Evolutionary conservation across 345 rosid genomes (phyloP), one percentile per base, ranked within the genome.

Genomic region (Hirschfeldia incana): DNA sequence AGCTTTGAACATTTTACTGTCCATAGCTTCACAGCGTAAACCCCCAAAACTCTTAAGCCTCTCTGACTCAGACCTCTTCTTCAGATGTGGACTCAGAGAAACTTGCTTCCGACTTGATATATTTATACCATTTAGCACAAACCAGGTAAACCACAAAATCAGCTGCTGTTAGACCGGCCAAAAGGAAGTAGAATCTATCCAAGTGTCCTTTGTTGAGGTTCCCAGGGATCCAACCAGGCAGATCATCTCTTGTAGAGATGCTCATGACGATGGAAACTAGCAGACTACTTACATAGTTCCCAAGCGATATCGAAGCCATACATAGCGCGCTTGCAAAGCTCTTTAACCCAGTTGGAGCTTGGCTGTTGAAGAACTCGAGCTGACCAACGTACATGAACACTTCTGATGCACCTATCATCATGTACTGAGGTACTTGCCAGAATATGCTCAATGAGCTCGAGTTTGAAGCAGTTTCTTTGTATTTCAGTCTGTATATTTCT

Each of bases 271-370:
- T 85, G 5, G 92, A 76, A 65, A 93, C 97, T 1, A 95, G 81
- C 87, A 95, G 78, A 80, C 95, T 89, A 60, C 99, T 95, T 9
- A 93, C 98, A 65, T 93, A 95, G 80, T 95, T 95, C 27, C 99
- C 99, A 1, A 93, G 85, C 6, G 98, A 95, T 65, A 95, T 95
- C 0, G 99, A 95, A 2, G 97, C 88, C 99, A 95, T 93, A 75
- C 99, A 93, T 1, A 95, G 87, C 2, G 99, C 98, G 33, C 98
- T 93, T 12, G 98, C 98, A n/a, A 95, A 95, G 87, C 99, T 95
- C 84, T 91, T 95, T 7, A 95, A 67, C 33, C 99, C 92, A 0
- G 87, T 92, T 0, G 99, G 99, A 10, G 99, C 88, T 78, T 95
- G 99, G 3, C 88, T 88, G 72, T 95, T 93, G 74, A 95, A 95